Percentiles rank a stretch among this genome's conserved stretches.
Conservation (phyloP, 1,139 yeast genomes). For the Blastobotrys elegans region DNA sequence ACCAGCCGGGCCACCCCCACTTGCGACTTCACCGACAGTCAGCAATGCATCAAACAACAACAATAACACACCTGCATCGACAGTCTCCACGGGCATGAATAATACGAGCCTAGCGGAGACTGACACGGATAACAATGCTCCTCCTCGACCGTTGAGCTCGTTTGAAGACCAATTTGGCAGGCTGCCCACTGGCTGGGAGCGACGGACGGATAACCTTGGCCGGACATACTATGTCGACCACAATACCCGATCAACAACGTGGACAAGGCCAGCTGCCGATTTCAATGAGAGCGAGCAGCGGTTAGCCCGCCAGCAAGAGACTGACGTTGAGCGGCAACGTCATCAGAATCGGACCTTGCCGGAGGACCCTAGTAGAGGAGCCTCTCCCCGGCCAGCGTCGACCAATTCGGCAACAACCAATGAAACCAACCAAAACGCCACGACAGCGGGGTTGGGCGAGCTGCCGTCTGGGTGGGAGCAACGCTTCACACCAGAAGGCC, state of each 20-base stretch:
- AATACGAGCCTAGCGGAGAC: too few species aligned
- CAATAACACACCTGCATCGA: constrained; percentile 1
- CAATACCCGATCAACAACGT: constrained; percentile 93
- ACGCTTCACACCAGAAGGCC: constrained; percentile 94
- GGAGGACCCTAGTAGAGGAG: constrained; percentile 45
- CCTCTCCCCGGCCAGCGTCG: constrained; percentile 29
- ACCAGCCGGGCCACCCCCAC: neutral
- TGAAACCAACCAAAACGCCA: constrained; percentile 42
- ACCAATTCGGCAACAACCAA: constrained; percentile 24
- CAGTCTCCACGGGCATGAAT: too few species aligned
- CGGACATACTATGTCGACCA: constrained; percentile 98
- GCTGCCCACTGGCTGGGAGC: constrained; percentile 98
- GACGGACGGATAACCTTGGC: constrained; percentile 95
- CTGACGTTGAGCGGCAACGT: constrained; percentile 86
- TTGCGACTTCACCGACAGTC: neutral
- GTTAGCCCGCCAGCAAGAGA: constrained; percentile 45
- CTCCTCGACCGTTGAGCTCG: constrained; percentile 43
- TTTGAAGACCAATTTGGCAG: constrained; percentile 97
- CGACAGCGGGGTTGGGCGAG: constrained; percentile 95
- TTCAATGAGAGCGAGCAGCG: constrained; percentile 39
- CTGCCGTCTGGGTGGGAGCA: constrained; percentile 99
- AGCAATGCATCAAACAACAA: constrained; percentile 1
- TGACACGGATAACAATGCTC: neutral
- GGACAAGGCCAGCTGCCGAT: constrained; percentile 86
- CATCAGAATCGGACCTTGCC: constrained; percentile 90